Conservation (phyloP, 768 basidiomycete species). For the Chiua virens region DNA sequence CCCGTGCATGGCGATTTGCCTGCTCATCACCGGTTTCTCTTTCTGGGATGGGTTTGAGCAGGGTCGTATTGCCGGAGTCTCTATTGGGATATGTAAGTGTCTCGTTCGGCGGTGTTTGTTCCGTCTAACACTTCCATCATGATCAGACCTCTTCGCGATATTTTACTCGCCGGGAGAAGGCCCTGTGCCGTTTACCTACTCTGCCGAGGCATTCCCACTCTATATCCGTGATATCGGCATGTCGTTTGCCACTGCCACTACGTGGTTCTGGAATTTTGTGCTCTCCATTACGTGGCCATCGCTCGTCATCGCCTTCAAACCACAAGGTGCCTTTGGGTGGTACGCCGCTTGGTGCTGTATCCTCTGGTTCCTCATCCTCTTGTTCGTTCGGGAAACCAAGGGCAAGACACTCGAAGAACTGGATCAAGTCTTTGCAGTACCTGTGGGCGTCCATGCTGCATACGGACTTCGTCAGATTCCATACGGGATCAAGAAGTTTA, state of each 20-base stretch:
- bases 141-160: conserved; percentile 50
- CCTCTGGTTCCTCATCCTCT: conserved; percentile 54
- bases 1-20: conserved; percentile 76
- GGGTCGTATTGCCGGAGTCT: conserved; percentile 47
- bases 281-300: conserved; percentile 72
- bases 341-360: conserved; percentile 63
- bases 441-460: conserved; percentile 51
- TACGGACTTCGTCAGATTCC: conserved; percentile 59
- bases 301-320: conserved; percentile 59
- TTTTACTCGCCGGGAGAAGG: conserved; percentile 88
- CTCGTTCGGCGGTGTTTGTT: background rate
- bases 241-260: conserved; percentile 63
- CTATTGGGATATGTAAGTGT: conserved; percentile 47
- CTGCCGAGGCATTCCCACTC: conserved; percentile 89
- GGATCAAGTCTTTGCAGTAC: conserved; percentile 52
- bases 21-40: conserved; percentile 74
- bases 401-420: conserved; percentile 62
- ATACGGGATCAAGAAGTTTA: conserved; percentile 50
- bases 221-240: conserved; percentile 57
- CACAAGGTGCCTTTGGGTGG: conserved; percentile 74
- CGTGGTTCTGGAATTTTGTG: conserved; percentile 64
- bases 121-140: conserved; percentile 9
- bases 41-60: conserved; percentile 48
- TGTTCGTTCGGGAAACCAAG: conserved; percentile 74
- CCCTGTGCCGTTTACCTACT: conserved; percentile 88